A percentile compares a stretch with the other conserved stretches of the same genome.
Evolutionary conservation across 257 asterid genomes (phyloP).

Genomic region (Solanum lignicaule): DNA sequence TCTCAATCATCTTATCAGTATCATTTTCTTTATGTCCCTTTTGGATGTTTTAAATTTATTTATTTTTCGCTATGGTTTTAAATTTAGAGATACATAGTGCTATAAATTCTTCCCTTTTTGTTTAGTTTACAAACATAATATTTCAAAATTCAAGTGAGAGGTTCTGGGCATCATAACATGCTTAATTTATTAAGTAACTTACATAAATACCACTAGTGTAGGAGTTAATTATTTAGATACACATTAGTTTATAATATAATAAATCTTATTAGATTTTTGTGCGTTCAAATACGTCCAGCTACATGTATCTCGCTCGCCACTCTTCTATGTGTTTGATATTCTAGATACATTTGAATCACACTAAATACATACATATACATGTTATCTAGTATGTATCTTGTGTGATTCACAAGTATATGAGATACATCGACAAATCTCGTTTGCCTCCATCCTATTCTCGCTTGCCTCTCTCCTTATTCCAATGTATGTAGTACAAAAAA

Average conservation of each 20-base stretch:
- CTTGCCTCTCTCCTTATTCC: background rate
- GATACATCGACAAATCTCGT: background rate
- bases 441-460: background rate
- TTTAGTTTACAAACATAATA: background rate
- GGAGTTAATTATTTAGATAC: background rate
- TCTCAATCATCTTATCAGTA: background rate
- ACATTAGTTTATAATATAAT: too few species aligned
- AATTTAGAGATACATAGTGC: background rate
- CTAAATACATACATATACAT: background rate
- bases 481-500: too few species aligned
- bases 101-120: background rate
- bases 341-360: background rate
- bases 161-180: background rate
- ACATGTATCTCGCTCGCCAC: background rate
- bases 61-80: background rate
- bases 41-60: background rate
- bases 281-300: background rate
- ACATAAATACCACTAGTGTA: too few species aligned
- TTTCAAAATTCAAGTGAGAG: background rate
- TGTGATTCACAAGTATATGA: background rate
- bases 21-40: background rate
- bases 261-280: too few species aligned
- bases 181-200: background rate
- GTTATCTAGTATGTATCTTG: background rate
- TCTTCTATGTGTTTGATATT: background rate